phyloP scores from a whole-genome alignment of 768 basidiomycete species.

The Neoboletus magnificus region DNA sequence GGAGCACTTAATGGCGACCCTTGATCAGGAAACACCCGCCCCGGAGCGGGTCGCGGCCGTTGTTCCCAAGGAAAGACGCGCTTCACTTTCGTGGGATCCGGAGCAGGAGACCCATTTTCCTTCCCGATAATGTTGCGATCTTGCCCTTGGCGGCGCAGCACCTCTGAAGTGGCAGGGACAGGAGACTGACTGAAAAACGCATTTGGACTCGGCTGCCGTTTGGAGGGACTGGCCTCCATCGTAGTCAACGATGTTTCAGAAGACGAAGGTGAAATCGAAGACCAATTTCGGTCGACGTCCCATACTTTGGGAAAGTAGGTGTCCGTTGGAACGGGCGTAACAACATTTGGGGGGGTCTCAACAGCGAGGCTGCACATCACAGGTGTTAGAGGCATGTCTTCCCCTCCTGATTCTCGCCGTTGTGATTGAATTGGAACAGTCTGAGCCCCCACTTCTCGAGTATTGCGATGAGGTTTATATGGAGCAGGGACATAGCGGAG shows the following conservation, averaged over 20 bases:
- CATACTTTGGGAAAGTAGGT: constrained; percentile 84
- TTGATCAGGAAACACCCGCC: constrained; percentile 69
- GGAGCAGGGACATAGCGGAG: constrained; percentile 22
- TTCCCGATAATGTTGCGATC: constrained; percentile 61
- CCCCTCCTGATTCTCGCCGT: constrained; percentile 24
- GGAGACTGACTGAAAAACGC: constrained; percentile 62
- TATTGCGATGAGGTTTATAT: constrained; percentile 9
- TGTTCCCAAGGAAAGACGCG: constrained; percentile 96
- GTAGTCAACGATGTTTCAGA: constrained; percentile 25
- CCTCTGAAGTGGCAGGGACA: constrained; percentile 60
- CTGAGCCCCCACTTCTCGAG: constrained; percentile 21
- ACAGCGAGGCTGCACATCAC: constrained; percentile 77
- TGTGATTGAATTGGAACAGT: constrained; percentile 18
- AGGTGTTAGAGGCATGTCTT: constrained; percentile 59
- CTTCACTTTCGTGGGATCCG: constrained; percentile 71
- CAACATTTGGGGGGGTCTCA: constrained; percentile 73
- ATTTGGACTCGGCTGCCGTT: constrained; percentile 17
- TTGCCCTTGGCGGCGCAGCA: constrained; percentile 66
- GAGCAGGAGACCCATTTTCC: constrained; percentile 46
- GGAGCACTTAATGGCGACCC: constrained; percentile 46
- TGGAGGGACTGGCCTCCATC: constrained; percentile 15
- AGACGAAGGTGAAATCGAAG: constrained; percentile 36
- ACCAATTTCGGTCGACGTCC: constrained; percentile 54
- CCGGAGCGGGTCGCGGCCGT: constrained; percentile 60
- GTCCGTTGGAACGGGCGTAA: constrained; percentile 55